Evolutionary conservation across 176 grass and related monocot species (phyloP), one percentile per base, ranked within the genome.

Genomic region (Musa troglodytarum): DNA sequence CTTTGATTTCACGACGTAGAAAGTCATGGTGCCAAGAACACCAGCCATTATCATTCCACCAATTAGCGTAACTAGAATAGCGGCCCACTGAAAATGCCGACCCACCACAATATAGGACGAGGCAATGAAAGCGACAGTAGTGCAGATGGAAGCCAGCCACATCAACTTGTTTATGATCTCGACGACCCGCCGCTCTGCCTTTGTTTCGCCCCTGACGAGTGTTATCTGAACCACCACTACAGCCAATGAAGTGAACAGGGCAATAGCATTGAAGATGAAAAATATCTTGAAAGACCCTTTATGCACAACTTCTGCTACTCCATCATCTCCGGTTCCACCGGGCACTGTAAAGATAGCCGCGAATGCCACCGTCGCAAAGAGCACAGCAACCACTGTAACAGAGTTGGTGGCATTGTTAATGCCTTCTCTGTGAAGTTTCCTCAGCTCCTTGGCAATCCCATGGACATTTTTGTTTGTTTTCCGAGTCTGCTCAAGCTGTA

Each of bases 381-480:
- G 54, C 26, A 75, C 73, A 19, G 73, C 73, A 3, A 75, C 73
- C 54, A 75, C 73, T 19, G 73, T 75, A 8, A 75, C 73, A 49
- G 73, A 75, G 25, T 75, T 75, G 19, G 73, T 75, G 52, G 73
- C 73, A 75, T 59, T 75, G 16, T 59, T 75, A 28, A 75, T 75
- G 13, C 53, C 73, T 58, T 59, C 54, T 14, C 73, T 61, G 34
- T 75, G 73, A n/a, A 75, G 73, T 59, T 59, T 75, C 13, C 73
- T 75, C 28, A 75, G 54, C 54, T 61, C 54, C 26, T 75, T 75
- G 3, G 54, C 53, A 34, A 75, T 75, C 54, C 73, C 73, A 75
- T 75, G 24, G 24, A 75, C 73, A 75, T 75, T 75, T 75, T 75
- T 75, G 54, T 75, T 75, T 59, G 73, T 75, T 59, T 75, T 75